Percentiles rank a stretch among this genome's conserved stretches.
phyloP scores from a whole-genome alignment of 169 alveolate species.

The Plasmodium inui region DNA sequence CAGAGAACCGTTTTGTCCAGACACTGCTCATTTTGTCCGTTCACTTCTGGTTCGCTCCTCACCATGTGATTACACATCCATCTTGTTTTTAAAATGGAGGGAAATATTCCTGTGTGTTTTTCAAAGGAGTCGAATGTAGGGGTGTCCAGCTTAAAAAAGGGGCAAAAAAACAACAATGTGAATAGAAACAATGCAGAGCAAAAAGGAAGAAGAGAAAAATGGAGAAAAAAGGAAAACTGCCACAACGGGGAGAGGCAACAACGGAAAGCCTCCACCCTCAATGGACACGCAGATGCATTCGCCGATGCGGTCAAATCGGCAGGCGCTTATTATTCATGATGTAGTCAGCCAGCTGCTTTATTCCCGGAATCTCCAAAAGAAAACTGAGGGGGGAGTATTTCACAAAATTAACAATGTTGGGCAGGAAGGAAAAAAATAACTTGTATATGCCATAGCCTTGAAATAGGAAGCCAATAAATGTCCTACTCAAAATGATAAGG shows the following conservation, averaged over 20 bases:
- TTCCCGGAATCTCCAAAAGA: conserved; percentile 47
- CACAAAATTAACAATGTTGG: conserved; percentile 78
- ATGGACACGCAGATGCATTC: background rate
- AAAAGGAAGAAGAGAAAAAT: background rate
- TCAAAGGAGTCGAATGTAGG: background rate
- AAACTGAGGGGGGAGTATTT: conserved; percentile 80
- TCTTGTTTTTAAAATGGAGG: background rate
- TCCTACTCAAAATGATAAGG: conserved; percentile 59
- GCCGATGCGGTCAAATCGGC: conserved; percentile 16
- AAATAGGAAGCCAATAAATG: conserved; percentile 77
- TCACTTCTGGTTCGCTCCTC: too few relatives aligned
- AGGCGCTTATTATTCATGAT: conserved; percentile 24
- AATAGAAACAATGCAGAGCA: background rate
- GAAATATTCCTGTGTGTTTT: background rate
- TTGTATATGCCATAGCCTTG: conserved; percentile 78
- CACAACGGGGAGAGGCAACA: background rate
- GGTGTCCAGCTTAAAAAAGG: background rate
- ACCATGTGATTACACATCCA: background rate
- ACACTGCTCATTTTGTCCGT: background rate
- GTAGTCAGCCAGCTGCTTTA: conserved; percentile 35
- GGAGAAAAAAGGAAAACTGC: background rate
- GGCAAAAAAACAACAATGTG: background rate
- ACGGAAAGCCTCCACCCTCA: background rate
- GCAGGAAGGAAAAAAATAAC: conserved; percentile 82
- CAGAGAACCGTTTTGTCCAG: background rate